These are phyloP conservation scores for Staphylotrichum tortipilum DNA, from an alignment of 495 filamentous ascomycete species.

Conservation along the genomic window DNA sequence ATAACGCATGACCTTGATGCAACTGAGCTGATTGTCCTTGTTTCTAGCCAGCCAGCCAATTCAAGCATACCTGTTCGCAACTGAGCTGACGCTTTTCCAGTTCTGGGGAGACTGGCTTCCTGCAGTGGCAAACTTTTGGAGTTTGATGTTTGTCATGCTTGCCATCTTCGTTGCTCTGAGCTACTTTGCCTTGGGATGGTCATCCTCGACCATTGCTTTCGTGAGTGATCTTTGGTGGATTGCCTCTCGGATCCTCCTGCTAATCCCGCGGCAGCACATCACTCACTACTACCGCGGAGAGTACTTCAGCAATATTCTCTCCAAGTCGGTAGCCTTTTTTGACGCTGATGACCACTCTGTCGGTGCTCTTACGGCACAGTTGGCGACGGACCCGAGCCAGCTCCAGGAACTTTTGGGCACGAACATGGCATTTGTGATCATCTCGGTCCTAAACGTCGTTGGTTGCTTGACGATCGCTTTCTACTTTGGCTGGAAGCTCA, in stretches of 20 bases:
- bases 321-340: slow-evolving; percentile 49
- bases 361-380: slow-evolving; percentile 41
- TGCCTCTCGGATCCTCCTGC: not conserved
- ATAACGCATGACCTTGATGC: too few relatives aligned
- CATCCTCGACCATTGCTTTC: slow-evolving; percentile 44
- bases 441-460: slow-evolving; percentile 41
- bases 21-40: not conserved
- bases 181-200: slow-evolving; percentile 47
- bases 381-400: slow-evolving; percentile 52
- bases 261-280: slow-evolving; percentile 32
- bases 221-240: slow-evolving; percentile 23
- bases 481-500: slow-evolving; percentile 51
- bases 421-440: slow-evolving; percentile 43
- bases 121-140: slow-evolving; percentile 48
- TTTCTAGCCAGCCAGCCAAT: slow-evolving; percentile 35
- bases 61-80: slow-evolving; percentile 44
- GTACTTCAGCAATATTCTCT: slow-evolving; percentile 52
- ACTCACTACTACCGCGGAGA: slow-evolving; percentile 47
- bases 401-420: slow-evolving; percentile 55
- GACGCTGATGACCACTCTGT: slow-evolving; percentile 43
- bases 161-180: slow-evolving; percentile 41
- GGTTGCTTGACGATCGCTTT: slow-evolving; percentile 44
- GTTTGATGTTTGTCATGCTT: slow-evolving; percentile 56
- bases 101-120: slow-evolving; percentile 34
- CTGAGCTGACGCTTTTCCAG: slow-evolving; percentile 41